Evolutionary conservation across 352 stramenopile species (phyloP).

Genomic region (Phytopythium ostracodes): DNA sequence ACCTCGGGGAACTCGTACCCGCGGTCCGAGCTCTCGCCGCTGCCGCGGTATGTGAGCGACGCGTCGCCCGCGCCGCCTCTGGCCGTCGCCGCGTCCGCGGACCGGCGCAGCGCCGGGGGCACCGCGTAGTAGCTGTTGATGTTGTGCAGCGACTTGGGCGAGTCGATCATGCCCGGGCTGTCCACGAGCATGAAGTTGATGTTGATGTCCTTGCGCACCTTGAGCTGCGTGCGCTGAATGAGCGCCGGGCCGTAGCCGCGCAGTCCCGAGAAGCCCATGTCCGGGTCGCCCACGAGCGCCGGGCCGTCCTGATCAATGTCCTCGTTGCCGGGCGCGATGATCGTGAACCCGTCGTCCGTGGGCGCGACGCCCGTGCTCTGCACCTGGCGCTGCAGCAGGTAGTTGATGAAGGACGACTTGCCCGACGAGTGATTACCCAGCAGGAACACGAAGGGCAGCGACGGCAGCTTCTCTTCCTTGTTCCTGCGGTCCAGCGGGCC

Average conservation of each 20-base stretch:
- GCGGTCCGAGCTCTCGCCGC: slow-evolving; percentile 62
- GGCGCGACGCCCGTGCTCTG: slow-evolving; percentile 99
- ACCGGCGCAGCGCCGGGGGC: slow-evolving; percentile 21
- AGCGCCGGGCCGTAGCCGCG: slow-evolving; percentile 95
- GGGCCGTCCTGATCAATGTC: slow-evolving; percentile 98
- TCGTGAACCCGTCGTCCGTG: slow-evolving; percentile 99
- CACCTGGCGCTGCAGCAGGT: slow-evolving; percentile 93
- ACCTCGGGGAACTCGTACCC: slow-evolving; percentile 98
- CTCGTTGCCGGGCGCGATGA: slow-evolving; percentile 95
- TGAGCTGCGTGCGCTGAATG: slow-evolving; percentile 98
- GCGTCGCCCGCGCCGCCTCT: slow-evolving; percentile 6
- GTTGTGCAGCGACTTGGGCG: slow-evolving; percentile 76
- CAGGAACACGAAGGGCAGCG: slow-evolving; percentile 98
- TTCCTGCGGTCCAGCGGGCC: slow-evolving; percentile 87
- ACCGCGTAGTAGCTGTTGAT: slow-evolving; percentile 49
- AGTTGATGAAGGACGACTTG: slow-evolving; percentile 99
- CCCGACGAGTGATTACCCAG: slow-evolving; percentile 99
- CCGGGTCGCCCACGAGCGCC: slow-evolving; percentile 93
- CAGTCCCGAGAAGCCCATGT: slow-evolving; percentile 97
- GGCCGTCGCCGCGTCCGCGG: slow-evolving; percentile 1
- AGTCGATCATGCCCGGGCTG: slow-evolving; percentile 99
- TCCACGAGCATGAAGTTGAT: slow-evolving; percentile 99
- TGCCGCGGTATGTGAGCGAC: slow-evolving; percentile 32
- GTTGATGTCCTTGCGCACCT: slow-evolving; percentile 92
- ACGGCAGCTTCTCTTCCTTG: slow-evolving; percentile 89